These are phyloP conservation scores for Pleurotus pulmonarius DNA, from an alignment of 768 basidiomycete genomes.

Conservation along the genomic window DNA sequence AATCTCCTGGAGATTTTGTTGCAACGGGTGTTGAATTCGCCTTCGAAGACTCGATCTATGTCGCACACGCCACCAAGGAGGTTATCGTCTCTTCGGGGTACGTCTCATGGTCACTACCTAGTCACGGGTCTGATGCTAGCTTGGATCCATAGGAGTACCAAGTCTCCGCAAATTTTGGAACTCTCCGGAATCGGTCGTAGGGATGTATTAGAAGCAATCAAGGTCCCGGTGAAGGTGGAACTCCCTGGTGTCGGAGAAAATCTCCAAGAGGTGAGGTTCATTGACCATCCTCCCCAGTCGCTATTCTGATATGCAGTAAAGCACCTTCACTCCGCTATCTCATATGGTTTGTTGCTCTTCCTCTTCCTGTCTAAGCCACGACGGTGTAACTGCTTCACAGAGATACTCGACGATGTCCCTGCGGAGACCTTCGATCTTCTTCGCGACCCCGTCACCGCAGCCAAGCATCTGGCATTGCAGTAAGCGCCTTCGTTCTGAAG, in stretches of 20 bases:
- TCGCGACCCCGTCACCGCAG: background rate
- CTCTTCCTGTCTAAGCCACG: too few relatives aligned
- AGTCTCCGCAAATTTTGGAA: slow-evolving; percentile 1
- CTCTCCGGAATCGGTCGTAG: slow-evolving; percentile 4
- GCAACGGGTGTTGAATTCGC: slow-evolving; percentile 45
- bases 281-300: too few relatives aligned
- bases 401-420: background rate
- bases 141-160: background rate
- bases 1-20: background rate
- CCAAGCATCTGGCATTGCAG: background rate
- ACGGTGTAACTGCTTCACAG: too few relatives aligned
- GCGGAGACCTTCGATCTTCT: slow-evolving; percentile 1
- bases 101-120: background rate
- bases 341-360: too few relatives aligned
- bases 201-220: background rate
- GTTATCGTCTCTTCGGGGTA: slow-evolving; percentile 1
- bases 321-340: background rate
- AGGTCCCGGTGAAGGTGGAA: background rate
- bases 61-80: background rate
- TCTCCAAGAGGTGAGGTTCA: background rate
- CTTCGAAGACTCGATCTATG: slow-evolving; percentile 41
- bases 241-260: slow-evolving; percentile 8
- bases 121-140: background rate
- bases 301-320: background rate
- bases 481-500: background rate